Evolutionary conservation across 1,284 basidiomycete species (phyloP).

Genomic region (Termitomyces sp.): DNA sequence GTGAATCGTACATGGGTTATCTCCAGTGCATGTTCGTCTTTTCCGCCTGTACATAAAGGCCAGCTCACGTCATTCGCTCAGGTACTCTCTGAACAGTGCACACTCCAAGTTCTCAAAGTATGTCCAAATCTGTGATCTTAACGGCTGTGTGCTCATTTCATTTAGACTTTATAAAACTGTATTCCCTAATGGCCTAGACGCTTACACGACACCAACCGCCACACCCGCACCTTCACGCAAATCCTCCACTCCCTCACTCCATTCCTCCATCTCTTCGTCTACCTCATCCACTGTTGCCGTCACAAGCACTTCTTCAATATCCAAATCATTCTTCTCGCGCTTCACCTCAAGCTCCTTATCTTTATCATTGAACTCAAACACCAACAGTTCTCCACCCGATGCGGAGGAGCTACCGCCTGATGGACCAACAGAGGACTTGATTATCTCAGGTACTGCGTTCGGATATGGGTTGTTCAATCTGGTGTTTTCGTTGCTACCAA

Average conservation of each 20-base stretch:
- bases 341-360: slow-evolving; percentile 21
- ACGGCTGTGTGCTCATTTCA: not conserved
- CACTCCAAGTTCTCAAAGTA: slow-evolving; percentile 72
- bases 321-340: slow-evolving; percentile 24
- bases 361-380: not conserved
- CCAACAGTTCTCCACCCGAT: not conserved
- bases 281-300: slow-evolving; percentile 22
- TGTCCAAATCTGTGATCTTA: slow-evolving; percentile 9
- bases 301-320: slow-evolving; percentile 20
- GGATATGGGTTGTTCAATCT: slow-evolving; percentile 75
- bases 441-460: slow-evolving; percentile 70
- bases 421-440: slow-evolving; percentile 63
- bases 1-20: slow-evolving; percentile 76
- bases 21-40: slow-evolving; percentile 59
- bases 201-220: slow-evolving; percentile 43
- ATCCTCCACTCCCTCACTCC: slow-evolving; percentile 19
- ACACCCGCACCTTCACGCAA: slow-evolving; percentile 37
- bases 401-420: slow-evolving; percentile 28
- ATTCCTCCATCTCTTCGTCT: slow-evolving; percentile 19
- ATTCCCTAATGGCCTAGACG: slow-evolving; percentile 62
- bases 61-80: not conserved
- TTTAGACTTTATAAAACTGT: slow-evolving; percentile 65
- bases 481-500: slow-evolving; percentile 69
- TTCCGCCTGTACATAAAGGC: slow-evolving; percentile 1
- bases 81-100: slow-evolving; percentile 37